Conservation (phyloP, 129 eudicot genomes). For the Chrysanthemum lavandulifolium region DNA sequence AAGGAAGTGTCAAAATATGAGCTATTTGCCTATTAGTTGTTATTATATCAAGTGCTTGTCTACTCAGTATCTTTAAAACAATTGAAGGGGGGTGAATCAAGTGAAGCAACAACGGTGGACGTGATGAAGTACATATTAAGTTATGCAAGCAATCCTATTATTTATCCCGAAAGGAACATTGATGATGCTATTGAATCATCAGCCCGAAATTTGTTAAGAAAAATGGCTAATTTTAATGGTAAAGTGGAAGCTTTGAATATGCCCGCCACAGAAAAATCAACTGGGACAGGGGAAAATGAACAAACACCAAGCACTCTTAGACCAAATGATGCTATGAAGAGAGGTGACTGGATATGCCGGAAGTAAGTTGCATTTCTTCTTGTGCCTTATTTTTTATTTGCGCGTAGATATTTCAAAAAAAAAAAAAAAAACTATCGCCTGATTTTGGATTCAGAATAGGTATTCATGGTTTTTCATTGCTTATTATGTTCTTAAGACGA, state of each 20-base stretch:
- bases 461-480: not conserved
- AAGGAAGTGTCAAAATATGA: not conserved
- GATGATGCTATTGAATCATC: slow-evolving; percentile 62
- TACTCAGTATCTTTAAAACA: slow-evolving; percentile 3
- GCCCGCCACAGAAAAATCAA: slow-evolving; percentile 29
- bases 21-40: not conserved
- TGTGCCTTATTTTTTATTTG: not conserved
- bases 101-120: slow-evolving; percentile 61
- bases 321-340: slow-evolving; percentile 60
- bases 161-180: slow-evolving; percentile 46
- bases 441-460: not conserved
- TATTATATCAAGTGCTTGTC: not conserved
- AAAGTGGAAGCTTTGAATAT: slow-evolving; percentile 24
- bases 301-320: slow-evolving; percentile 44
- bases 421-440: not conserved
- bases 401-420: not conserved
- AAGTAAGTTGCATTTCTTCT: slow-evolving; percentile 47
- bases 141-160: slow-evolving; percentile 74
- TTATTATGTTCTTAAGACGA: not conserved
- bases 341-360: slow-evolving; percentile 91
- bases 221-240: slow-evolving; percentile 42
- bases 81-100: slow-evolving; percentile 52
- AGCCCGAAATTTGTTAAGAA: slow-evolving; percentile 60
- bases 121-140: slow-evolving; percentile 81
- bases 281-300: slow-evolving; percentile 26